Evolutionary conservation across 345 rosid genomes (phyloP), one percentile per base, ranked within the genome.

Genomic region (Populus pruinosa): DNA sequence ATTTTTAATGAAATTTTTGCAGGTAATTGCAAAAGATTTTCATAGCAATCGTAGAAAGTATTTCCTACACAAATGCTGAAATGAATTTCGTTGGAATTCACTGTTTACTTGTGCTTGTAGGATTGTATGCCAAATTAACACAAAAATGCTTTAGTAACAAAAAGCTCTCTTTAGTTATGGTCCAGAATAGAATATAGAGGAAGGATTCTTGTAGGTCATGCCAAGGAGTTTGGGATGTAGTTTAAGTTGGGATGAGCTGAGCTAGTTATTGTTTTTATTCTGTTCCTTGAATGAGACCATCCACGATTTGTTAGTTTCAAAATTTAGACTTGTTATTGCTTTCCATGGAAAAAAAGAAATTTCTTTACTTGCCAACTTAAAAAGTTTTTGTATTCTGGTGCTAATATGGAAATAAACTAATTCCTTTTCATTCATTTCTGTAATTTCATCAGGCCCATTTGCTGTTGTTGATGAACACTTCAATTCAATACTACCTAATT

Each of bases 391-490:
- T 72, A 27, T 47, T 73, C 64, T 49, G 67, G 25, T 18, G 62
- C 23, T 33, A 31, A 12, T 47, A 21, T 25, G 66, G 55, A 49
- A 36, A 31, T 6, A 14, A 47, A 47, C 50, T 47, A 47, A 47
- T 14, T 14, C 14, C 50, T 47, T 47, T 33, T 31, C 61, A 77
- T 44, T 56, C 70, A 20, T 71, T 75, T 49, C 71, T 78, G 62
- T 77, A 61, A 13, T 82, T 13, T 83, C 29, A 59, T 81, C 91
- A 93, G 99, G 99, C 87, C 99, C 99, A 74, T 90, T 93, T 89
- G 91, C 94, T 76, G 99, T 93, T 77, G 88, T 96, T 41, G 98
- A 93, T 70, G 98, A 96, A 75, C 98, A 96, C 87, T 91, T 96
- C 83, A 90, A 83, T 87, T 84, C 92, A 44, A 85, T 93, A 75